Evolutionary conservation across 768 basidiomycete species (phyloP).

Genomic region (Tricholomella constricta): DNA sequence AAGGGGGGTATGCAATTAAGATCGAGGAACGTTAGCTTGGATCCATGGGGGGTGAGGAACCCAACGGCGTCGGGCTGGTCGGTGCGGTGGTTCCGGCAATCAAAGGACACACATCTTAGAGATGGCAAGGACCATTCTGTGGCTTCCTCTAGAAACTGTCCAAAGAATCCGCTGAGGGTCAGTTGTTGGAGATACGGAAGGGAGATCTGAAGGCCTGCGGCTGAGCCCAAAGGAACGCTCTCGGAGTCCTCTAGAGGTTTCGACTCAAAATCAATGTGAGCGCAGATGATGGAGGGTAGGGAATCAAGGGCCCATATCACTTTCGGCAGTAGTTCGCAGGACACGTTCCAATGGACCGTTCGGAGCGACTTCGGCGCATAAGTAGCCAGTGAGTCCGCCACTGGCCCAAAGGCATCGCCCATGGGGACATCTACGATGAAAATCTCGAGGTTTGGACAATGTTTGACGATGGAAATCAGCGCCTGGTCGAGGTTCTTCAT

Average conservation of each 20-base stretch:
- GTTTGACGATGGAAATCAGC: constrained; percentile 58
- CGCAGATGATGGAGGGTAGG: constrained; percentile 56
- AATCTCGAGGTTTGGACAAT: constrained; percentile 73
- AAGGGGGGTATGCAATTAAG: constrained; percentile 58
- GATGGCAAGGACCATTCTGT: constrained; percentile 65
- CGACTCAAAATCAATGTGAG: constrained; percentile 55
- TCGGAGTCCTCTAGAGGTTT: constrained; percentile 32
- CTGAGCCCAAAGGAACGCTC: constrained; percentile 59
- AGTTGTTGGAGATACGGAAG: constrained; percentile 64
- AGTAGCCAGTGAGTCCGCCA: constrained; percentile 64
- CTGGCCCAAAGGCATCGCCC: constrained; percentile 55
- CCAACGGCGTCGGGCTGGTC: constrained; percentile 60
- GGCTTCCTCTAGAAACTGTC: constrained; percentile 71
- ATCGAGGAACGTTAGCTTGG: constrained; percentile 63
- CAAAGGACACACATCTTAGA: constrained; percentile 58
- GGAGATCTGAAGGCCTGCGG: constrained; percentile 53
- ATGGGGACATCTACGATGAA: constrained; percentile 72
- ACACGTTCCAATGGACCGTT: constrained; percentile 63
- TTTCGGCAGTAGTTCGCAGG: constrained; percentile 56
- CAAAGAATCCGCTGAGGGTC: constrained; percentile 57
- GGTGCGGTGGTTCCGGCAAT: constrained; percentile 44
- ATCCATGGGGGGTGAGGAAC: constrained; percentile 64
- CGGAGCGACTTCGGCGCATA: constrained; percentile 53
- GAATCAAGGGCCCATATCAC: constrained; percentile 73
- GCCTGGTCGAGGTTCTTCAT: constrained; percentile 54